Conservation (phyloP, 129 eudicot genomes). For the Escallonia herrerae region DNA sequence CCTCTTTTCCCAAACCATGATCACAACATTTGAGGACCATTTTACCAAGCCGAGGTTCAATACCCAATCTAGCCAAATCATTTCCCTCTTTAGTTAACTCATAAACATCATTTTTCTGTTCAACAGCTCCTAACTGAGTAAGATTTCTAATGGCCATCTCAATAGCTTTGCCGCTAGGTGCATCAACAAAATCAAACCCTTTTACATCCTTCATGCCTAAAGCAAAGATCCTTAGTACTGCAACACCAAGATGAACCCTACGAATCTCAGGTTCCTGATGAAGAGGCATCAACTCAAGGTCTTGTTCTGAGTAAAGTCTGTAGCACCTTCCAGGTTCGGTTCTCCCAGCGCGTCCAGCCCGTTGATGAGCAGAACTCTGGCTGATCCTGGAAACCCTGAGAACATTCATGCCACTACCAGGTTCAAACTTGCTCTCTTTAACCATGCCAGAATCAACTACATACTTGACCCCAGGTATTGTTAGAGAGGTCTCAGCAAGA, state of each 20-base stretch:
- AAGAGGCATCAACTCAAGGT: conserved; percentile 46
- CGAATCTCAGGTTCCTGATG: conserved; percentile 92
- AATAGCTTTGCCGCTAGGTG: conserved; percentile 58
- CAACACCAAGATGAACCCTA: conserved; percentile 89
- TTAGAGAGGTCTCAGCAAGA: conserved; percentile 92
- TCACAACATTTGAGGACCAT: conserved; percentile 52
- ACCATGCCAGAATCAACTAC: conserved; percentile 92
- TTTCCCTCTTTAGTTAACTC: conserved; percentile 53
- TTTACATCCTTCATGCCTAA: conserved; percentile 51
- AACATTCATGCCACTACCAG: conserved; percentile 81
- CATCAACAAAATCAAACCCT: conserved; percentile 77
- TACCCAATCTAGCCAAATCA: conserved; percentile 61
- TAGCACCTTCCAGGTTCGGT: conserved; percentile 87
- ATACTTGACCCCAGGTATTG: conserved; percentile 89
- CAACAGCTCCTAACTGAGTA: conserved; percentile 67
- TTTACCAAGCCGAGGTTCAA: conserved; percentile 89
- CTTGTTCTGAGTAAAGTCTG: conserved; percentile 56
- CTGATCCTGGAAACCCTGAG: conserved; percentile 62
- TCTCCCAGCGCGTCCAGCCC: conserved; percentile 97
- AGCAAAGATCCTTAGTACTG: conserved; percentile 72
- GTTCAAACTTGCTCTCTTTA: conserved; percentile 75
- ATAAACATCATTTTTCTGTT: conserved; percentile 25
- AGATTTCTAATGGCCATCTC: conserved; percentile 72
- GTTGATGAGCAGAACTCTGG: conserved; percentile 89
- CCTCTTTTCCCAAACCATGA: conserved; percentile 63